A percentile compares a stretch with the other conserved stretches of the same genome.
phyloP scores from a whole-genome alignment of 352 stramenopile species.

The Globisporangium spinosum region DNA sequence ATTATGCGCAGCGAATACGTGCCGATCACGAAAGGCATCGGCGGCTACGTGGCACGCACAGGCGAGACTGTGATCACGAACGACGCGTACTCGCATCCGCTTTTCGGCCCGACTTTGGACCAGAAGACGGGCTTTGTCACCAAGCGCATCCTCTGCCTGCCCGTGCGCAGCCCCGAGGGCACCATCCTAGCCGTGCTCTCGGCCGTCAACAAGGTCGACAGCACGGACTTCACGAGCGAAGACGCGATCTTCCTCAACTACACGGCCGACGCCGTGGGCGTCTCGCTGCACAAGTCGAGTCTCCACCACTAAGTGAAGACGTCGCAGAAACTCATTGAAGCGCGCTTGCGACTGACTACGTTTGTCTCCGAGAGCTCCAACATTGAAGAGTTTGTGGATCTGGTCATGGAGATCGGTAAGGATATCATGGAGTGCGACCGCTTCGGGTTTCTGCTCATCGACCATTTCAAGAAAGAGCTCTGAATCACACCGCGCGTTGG shows the following conservation, averaged over 20 bases:
- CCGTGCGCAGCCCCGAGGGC: slow-evolving; percentile 54
- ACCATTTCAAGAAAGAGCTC: slow-evolving; percentile 76
- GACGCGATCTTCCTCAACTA: slow-evolving; percentile 76
- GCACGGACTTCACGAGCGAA: slow-evolving; percentile 59
- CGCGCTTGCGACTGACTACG: slow-evolving; percentile 53
- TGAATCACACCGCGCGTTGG: slow-evolving; percentile 63
- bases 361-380: slow-evolving; percentile 59
- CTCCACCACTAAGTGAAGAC: slow-evolving; percentile 67
- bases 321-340: slow-evolving; percentile 69
- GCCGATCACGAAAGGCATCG: slow-evolving; percentile 66
- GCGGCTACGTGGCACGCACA: slow-evolving; percentile 57
- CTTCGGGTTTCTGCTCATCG: slow-evolving; percentile 64
- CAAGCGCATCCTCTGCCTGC: slow-evolving; percentile 56
- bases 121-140: slow-evolving; percentile 64
- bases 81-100: slow-evolving; percentile 52
- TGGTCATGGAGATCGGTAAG: slow-evolving; percentile 73
- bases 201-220: slow-evolving; percentile 72
- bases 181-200: slow-evolving; percentile 59
- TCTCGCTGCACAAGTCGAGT: slow-evolving; percentile 64
- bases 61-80: slow-evolving; percentile 70
- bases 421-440: slow-evolving; percentile 74
- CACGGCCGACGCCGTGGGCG: slow-evolving; percentile 59
- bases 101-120: slow-evolving; percentile 65
- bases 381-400: slow-evolving; percentile 59
- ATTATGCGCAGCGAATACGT: slow-evolving; percentile 67